Evolutionary conservation across 176 grass and related monocot species (phyloP).

Genomic region (Carex kokanica): DNA sequence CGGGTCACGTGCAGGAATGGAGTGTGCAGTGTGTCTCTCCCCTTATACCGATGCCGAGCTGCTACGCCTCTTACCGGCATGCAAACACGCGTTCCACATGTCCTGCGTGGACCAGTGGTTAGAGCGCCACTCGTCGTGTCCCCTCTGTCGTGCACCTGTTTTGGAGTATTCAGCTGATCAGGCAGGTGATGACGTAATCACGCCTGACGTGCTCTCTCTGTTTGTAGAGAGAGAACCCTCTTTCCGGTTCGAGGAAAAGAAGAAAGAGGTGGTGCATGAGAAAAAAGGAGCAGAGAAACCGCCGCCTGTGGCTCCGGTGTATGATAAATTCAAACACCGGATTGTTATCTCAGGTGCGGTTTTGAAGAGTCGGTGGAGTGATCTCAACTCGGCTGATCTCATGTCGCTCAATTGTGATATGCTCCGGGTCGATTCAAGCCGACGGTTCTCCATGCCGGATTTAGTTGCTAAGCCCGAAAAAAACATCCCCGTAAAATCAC

Average conservation of each 20-base stretch:
- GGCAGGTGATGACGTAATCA: slow-evolving; percentile 4
- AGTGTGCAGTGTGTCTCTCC: slow-evolving; percentile 86
- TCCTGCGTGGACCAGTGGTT: slow-evolving; percentile 83
- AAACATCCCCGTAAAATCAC: neutral
- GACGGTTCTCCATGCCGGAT: slow-evolving; percentile 16
- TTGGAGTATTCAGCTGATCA: slow-evolving; percentile 16
- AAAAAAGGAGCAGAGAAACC: neutral
- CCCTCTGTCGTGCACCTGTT: slow-evolving; percentile 63
- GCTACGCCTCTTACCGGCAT: slow-evolving; percentile 76
- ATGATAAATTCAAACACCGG: slow-evolving; percentile 67
- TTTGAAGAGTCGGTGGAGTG: slow-evolving; percentile 92
- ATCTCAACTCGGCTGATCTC: slow-evolving; percentile 76
- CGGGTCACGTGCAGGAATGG: slow-evolving; percentile 62
- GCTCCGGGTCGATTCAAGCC: slow-evolving; percentile 47
- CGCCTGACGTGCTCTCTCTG: slow-evolving; percentile 39
- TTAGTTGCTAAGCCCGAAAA: neutral
- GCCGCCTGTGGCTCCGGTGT: neutral
- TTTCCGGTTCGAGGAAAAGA: slow-evolving; percentile 22
- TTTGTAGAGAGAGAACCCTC: slow-evolving; percentile 64
- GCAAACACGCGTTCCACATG: slow-evolving; percentile 83
- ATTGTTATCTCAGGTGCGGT: slow-evolving; percentile 70
- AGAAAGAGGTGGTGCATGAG: neutral
- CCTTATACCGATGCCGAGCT: slow-evolving; percentile 64
- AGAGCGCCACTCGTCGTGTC: slow-evolving; percentile 63
- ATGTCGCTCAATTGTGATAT: slow-evolving; percentile 61